Base-by-base conservation (phyloP, 1,284 basidiomycete genomes). In the Athelia psychrophila region DNA sequence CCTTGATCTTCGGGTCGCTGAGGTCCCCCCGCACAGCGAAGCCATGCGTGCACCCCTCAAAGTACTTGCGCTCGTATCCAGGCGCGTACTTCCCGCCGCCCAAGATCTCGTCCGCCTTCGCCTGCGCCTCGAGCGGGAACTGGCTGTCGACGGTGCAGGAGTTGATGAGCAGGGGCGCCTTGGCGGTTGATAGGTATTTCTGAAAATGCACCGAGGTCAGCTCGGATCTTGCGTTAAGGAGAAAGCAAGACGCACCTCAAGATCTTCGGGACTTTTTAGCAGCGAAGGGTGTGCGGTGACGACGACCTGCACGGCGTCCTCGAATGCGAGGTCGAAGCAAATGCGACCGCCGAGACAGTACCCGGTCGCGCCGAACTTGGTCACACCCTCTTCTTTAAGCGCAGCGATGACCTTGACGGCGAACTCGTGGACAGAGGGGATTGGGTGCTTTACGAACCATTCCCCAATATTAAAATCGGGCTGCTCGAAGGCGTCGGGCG, bases 21-120 rank as follows among this genome's bases (percentile, higher is more conserved):
- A 48, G 16, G n/a, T 42, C 38, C 48, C 78, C 77, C n/a, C 70
- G 62, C 8, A 77, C 70, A 3, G 79, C 71, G 58, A 84, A 85
- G 0, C 83, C 83, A 60, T 86, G 84, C 2, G 58, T 61, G 50
- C 74, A 77, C 0, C 76, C 75, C 0, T 60, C 59, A 61, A 71
- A 79, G 63, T 78, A 68, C 46, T 66, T 64, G 53, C 77, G 69
- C 58, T 66, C 67, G 63, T 79, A 77, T 0, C 76, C 72, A 1
- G 69, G 70, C 6, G 67, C 64, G 25, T 66, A 68, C 48, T 69
- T 64, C 15, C 71, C 66, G 2, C 60, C 65, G 13, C 70, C 74
- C 22, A 82, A 62, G 47, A 80, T 66, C 25, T 65, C 58, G 38
- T 78, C 76, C 0, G 73, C 71, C 13, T 55, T 24, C 1, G 51